A percentile compares a stretch with the other conserved stretches of the same genome.
Conservation (phyloP, 345 rosid genomes). For the Conringia planisiliqua region DNA sequence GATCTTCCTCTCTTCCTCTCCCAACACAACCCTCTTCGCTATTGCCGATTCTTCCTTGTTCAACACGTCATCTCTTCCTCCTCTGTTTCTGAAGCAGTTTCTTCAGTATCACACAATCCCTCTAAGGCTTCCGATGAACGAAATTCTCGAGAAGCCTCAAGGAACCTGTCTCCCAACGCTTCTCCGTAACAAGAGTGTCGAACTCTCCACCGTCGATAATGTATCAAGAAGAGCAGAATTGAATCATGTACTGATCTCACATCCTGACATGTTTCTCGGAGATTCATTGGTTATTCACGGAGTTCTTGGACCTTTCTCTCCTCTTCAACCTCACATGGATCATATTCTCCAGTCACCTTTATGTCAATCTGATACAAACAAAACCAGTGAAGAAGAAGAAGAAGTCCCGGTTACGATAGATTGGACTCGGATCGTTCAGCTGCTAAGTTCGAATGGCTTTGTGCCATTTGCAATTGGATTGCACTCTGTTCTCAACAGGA, state of each 20-base stretch:
- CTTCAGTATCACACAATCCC: conserved; percentile 71
- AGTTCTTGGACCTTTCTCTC: conserved; percentile 55
- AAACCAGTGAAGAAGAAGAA: conserved; percentile 13
- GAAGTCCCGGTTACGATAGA: conserved; percentile 32
- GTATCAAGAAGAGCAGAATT: conserved; percentile 44
- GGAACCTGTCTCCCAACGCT: conserved; percentile 63
- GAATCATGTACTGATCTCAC: conserved; percentile 51
- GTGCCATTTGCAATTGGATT: conserved; percentile 72
- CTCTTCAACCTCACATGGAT: conserved; percentile 19
- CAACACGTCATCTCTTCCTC: conserved; percentile 46
- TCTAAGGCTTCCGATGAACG: conserved; percentile 44
- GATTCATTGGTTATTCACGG: conserved; percentile 65
- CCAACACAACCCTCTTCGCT: conserved; percentile 67
- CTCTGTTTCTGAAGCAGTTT: conserved; percentile 53
- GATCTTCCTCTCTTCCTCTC: conserved; percentile 54
- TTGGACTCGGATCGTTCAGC: conserved; percentile 56
- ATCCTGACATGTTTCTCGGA: conserved; percentile 69
- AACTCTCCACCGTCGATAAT: conserved; percentile 40
- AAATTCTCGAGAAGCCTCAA: conserved; percentile 44
- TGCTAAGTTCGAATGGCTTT: conserved; percentile 63
- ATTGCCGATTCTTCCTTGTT: conserved; percentile 56
- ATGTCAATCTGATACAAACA: conserved; percentile 28
- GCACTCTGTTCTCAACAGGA: conserved; percentile 59
- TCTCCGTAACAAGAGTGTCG: conserved; percentile 43
- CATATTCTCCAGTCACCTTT: conserved; percentile 21